These are phyloP conservation scores for Eucalyptus shirleyi DNA, from an alignment of 345 rosid genomes.

Conservation along the genomic window DNA sequence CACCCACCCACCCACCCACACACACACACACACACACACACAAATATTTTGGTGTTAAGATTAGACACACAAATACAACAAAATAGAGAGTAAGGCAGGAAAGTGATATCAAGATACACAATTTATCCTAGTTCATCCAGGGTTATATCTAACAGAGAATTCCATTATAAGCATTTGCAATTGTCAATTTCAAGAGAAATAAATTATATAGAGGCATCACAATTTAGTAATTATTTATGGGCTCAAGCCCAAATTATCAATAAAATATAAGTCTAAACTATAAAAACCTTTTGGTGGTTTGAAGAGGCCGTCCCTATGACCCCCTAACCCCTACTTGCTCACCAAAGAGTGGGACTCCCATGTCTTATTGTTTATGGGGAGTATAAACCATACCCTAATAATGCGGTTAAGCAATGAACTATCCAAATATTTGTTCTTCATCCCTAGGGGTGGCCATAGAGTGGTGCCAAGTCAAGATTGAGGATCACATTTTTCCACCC, in stretches of 20 bases:
- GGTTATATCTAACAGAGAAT: neutral
- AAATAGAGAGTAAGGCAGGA: neutral
- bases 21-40: no score
- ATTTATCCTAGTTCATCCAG: neutral
- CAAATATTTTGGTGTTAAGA: no score
- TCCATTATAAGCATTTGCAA: neutral
- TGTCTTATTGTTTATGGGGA: neutral
- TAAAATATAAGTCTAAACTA: neutral
- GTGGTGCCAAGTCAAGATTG: neutral
- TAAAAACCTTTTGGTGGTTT: neutral
- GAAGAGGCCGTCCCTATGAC: neutral
- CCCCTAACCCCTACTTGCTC: neutral
- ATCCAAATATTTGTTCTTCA: neutral
- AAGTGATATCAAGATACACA: neutral
- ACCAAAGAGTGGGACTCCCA: neutral
- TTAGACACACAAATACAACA: neutral
- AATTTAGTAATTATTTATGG: no score
- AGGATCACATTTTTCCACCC: neutral
- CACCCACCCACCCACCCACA: no score
- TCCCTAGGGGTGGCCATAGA: neutral
- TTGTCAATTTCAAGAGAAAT: neutral
- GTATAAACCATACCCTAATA: neutral
- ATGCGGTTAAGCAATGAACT: neutral
- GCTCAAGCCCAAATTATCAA: no score
- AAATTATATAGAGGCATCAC: neutral